A percentile compares a stretch with the other conserved stretches of the same genome.
Conservation (phyloP, 1,139 yeast genomes). For the Geotrichum restrictum region DNA sequence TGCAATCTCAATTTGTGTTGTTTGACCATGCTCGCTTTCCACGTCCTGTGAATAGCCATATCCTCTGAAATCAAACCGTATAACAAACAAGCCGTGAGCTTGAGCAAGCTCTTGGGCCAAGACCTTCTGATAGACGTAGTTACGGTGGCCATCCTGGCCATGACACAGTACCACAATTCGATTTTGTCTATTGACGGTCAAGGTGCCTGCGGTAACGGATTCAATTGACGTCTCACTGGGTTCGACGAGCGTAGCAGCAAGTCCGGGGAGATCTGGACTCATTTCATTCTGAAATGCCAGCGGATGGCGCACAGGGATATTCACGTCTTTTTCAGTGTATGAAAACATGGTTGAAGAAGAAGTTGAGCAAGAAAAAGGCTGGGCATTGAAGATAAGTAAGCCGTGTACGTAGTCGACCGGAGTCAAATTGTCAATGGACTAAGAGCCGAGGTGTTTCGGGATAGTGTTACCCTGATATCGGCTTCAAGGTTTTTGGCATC, state of each 20-base stretch:
- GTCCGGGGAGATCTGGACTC: constrained; percentile 6
- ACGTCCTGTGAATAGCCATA: constrained; percentile 73
- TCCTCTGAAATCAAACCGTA: constrained; percentile 80
- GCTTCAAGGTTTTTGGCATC: no score
- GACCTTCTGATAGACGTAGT: constrained; percentile 66
- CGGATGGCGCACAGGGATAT: constrained; percentile 19
- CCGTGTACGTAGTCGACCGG: no score
- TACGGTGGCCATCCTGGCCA: constrained; percentile 82
- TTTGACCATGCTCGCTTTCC: constrained; percentile 42
- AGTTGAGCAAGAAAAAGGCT: no score
- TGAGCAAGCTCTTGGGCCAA: constrained; percentile 61
- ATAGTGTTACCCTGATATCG: no score
- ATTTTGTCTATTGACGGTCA: constrained; percentile 8
- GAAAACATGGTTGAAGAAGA: constrained; percentile 4
- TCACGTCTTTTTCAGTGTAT: constrained; percentile 16
- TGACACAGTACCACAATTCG: constrained; percentile 53
- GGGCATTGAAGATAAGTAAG: no score
- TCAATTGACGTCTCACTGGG: constrained; percentile 11
- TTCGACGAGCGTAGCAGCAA: constrained; percentile 18
- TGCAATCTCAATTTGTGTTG: constrained; percentile 57
- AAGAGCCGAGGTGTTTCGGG: no score
- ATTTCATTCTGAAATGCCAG: constrained; percentile 13
- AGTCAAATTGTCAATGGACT: no score
- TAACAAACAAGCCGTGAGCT: constrained; percentile 56
- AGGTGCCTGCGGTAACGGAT: background rate